Conservation (phyloP, 495 filamentous ascomycete genomes). For the Letharia lupina region DNA sequence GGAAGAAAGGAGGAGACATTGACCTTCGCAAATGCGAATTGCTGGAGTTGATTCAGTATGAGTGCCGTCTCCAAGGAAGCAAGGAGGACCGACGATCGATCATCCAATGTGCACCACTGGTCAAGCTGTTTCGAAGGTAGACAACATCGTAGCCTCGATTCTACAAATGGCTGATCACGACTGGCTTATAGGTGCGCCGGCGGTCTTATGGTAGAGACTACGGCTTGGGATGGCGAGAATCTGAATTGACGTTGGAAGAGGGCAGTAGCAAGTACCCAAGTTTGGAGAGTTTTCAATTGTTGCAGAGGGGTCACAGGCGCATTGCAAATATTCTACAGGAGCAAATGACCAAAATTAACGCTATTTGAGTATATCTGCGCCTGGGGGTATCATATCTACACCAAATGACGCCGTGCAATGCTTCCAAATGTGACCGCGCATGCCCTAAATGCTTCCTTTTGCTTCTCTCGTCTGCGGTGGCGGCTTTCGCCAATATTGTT, state of each 20-base stretch:
- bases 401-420: conserved; percentile 18
- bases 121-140: conserved; percentile 73
- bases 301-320: background rate
- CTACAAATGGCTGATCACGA: conserved; percentile 2
- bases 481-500: conserved; percentile 24
- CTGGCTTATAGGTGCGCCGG: conserved; percentile 54
- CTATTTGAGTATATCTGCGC: background rate
- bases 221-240: conserved; percentile 54
- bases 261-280: background rate
- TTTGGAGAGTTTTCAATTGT: background rate
- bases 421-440: background rate
- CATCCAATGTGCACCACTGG: conserved; percentile 63
- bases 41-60: conserved; percentile 73
- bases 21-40: conserved; percentile 63
- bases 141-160: conserved; percentile 21
- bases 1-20: conserved; percentile 44
- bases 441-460: conserved; percentile 3
- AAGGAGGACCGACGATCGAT: conserved; percentile 40
- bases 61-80: conserved; percentile 56
- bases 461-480: conserved; percentile 1
- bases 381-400: conserved; percentile 23
- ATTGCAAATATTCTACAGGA: background rate
- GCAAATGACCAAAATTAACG: background rate
- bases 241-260: background rate
- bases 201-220: conserved; percentile 75